A percentile compares a stretch with the other conserved stretches of the same genome.
phyloP scores from a whole-genome alignment of 208 protist species.

The Jaenimonas drosophilae region DNA sequence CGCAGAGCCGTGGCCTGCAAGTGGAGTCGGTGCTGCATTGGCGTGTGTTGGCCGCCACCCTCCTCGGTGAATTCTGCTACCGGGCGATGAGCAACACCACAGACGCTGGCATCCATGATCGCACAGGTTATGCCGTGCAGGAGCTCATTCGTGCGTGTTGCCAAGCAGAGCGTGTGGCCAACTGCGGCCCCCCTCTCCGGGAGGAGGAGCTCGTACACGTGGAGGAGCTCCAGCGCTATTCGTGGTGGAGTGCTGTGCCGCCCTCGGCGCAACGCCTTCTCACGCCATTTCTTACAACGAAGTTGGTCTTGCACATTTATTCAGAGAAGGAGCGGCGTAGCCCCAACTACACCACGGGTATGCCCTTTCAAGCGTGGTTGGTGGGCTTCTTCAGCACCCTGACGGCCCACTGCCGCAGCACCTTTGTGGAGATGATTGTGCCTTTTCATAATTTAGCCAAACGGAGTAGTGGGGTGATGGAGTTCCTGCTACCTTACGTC shows the following conservation, averaged over 20 bases:
- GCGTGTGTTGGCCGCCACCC: constrained; percentile 39
- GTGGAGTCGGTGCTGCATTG: constrained; percentile 48
- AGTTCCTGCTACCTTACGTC: constrained; percentile 66
- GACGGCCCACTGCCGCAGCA: constrained; percentile 20
- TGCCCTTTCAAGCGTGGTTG: constrained; percentile 51
- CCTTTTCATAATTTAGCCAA: constrained; percentile 84
- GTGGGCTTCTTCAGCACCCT: constrained; percentile 67
- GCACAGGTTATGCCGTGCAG: constrained; percentile 78
- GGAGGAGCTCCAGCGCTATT: constrained; percentile 65
- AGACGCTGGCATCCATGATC: constrained; percentile 70
- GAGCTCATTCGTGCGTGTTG: constrained; percentile 68
- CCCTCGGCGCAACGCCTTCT: constrained; percentile 41
- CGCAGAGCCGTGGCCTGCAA: constrained; percentile 6
- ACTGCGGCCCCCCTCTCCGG: constrained; percentile 25
- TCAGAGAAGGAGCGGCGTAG: constrained; percentile 26
- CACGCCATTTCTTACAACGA: constrained; percentile 64
- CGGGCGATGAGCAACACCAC: constrained; percentile 67
- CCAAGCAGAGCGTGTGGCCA: constrained; percentile 26
- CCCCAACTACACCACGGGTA: constrained; percentile 46
- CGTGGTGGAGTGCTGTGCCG: constrained; percentile 68
- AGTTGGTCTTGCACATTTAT: constrained; percentile 40
- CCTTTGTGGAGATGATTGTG: constrained; percentile 50
- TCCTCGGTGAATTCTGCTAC: constrained; percentile 64
- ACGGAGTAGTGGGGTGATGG: constrained; percentile 38
- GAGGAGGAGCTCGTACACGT: constrained; percentile 32